A percentile compares a stretch with the other conserved stretches of the same genome.
Evolutionary conservation across 495 filamentous ascomycete genomes (phyloP).

Genomic region (Hypomontagnella monticulosa): DNA sequence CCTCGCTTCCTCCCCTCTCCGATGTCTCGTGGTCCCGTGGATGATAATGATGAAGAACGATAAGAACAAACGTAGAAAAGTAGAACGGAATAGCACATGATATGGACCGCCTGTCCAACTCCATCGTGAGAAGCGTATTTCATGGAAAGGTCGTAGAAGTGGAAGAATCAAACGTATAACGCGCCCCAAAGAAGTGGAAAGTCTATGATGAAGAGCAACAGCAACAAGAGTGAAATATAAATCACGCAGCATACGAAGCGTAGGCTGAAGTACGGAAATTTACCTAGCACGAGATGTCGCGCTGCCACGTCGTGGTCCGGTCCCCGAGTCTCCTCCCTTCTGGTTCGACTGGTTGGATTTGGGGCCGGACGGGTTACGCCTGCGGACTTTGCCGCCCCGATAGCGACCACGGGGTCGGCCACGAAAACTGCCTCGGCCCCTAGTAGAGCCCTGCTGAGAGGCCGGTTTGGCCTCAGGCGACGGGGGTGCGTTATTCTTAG

Average conservation of each 20-base stretch:
- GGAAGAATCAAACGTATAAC: conserved; percentile 8
- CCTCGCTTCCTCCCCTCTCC: background rate
- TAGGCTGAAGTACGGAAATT: background rate
- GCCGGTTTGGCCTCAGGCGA: conserved; percentile 13
- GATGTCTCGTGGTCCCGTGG: background rate
- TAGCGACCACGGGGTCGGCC: conserved; percentile 42
- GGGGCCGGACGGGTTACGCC: conserved; percentile 31
- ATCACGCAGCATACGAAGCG: background rate
- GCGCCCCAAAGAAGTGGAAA: conserved; percentile 8
- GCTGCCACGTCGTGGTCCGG: conserved; percentile 21
- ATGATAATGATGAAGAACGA: background rate
- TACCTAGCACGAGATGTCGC: conserved; percentile 16
- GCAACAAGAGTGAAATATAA: conserved; percentile 1
- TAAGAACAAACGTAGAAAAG: conserved; percentile 17
- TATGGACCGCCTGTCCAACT: conserved; percentile 7
- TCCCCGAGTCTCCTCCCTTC: background rate
- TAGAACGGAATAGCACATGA: conserved; percentile 19
- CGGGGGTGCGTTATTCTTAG: background rate
- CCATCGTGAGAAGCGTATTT: conserved; percentile 7
- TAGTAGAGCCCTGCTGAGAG: conserved; percentile 21
- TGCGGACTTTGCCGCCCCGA: conserved; percentile 37
- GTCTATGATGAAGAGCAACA: background rate
- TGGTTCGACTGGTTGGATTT: conserved; percentile 30
- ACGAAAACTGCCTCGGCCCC: conserved; percentile 35
- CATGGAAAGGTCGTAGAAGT: conserved; percentile 10